These are phyloP conservation scores for thale cress (Arabidopsis thaliana) DNA, from an alignment of 345 rosid species.

Conservation along the genomic window DNA sequence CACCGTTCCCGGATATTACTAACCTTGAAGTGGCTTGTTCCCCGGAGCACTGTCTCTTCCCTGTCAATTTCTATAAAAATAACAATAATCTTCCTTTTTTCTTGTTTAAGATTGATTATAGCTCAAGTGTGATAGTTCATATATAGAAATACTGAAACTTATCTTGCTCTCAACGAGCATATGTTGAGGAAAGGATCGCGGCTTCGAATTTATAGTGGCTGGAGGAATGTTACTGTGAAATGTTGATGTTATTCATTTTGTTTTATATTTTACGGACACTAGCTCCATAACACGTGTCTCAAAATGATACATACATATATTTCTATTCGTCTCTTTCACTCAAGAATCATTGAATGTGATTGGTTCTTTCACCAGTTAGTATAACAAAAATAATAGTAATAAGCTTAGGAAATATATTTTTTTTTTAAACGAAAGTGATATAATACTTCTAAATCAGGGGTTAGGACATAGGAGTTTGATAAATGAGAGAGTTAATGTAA, in stretches of 20 bases:
- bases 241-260: constrained; percentile 25
- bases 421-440: no score
- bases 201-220: constrained; percentile 35
- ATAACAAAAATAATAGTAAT: background rate
- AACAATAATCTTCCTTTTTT: background rate
- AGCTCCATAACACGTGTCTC: constrained; percentile 38
- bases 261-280: constrained; percentile 28
- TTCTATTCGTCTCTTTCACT: background rate
- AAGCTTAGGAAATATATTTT: no score
- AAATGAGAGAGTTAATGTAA: no score
- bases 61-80: constrained; percentile 14
- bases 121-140: constrained; percentile 20
- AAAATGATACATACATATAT: constrained; percentile 5
- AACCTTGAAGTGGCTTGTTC: constrained; percentile 47
- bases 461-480: no score
- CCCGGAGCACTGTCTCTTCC: constrained; percentile 47
- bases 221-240: constrained; percentile 31
- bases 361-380: constrained; percentile 32
- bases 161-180: constrained; percentile 25
- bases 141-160: constrained; percentile 14
- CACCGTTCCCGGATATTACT: constrained; percentile 36
- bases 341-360: constrained; percentile 18
- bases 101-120: background rate
- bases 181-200: constrained; percentile 30
- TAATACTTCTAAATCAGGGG: no score